Base-by-base conservation (phyloP, 345 rosid species). In the Rhodomyrtus tomentosa region DNA sequence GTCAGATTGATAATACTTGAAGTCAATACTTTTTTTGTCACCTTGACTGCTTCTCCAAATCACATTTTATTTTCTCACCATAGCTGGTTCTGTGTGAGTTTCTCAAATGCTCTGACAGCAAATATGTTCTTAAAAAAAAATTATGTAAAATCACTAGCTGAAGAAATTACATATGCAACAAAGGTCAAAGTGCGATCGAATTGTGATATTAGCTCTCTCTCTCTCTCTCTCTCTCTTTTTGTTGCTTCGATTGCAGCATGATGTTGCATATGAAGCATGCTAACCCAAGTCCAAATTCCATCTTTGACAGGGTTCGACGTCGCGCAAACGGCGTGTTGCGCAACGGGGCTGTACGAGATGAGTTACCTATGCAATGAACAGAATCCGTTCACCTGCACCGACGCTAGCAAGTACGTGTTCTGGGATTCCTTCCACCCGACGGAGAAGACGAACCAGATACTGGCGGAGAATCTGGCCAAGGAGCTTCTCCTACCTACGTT, bases 321-420 rank as follows among this genome's bases (percentile, higher is more conserved):
- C 6, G 56, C 85, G 1, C 81, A 36, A 0, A 21, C 40, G 49
- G 95, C 92, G 40, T 94, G 96, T 7, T 94, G 95, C 45, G 93
- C 90, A 10, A 92, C 96, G 4, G 96, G 96, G 79, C 59, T 86
- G 87, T 90, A 84, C 81, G 94, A 94, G 90, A 87, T 89, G 92
- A 88, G 93, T 2, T 89, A 89, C 81, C 83, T 91, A 48, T 93
- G 95, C 89, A 86, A 84, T 83, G 80, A 79, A 54, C 38, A 51
- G 2, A 87, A 12, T 18, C 90, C 85, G 27, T 88, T 87, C 68
- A 92, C 94, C 5, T 94, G 95, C 88, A 3, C 76, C 0, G 89
- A 94, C 82, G 95, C 96, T 3, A 89, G 83, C 84, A 91, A 88
- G 85, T 88, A 82, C 87, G 88, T 94, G 42, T 89, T 91, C 81